Percentiles rank a stretch among this genome's conserved stretches.
Conservation (phyloP, 208 protist species). For the Porcisia hertigi region DNA sequence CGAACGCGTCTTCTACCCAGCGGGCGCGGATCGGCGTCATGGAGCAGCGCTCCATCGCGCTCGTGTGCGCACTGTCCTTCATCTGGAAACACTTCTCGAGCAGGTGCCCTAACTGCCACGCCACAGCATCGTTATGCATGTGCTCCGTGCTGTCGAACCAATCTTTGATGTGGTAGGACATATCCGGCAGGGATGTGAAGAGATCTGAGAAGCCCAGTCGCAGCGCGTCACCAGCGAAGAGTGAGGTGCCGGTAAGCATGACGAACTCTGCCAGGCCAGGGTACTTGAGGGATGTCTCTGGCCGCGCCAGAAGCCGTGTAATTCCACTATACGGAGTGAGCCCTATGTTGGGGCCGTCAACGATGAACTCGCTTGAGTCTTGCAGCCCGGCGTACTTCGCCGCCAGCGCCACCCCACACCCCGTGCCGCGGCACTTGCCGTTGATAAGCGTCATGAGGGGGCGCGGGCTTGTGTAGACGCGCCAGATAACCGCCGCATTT, state of each 20-base stretch:
- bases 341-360: slow-evolving; percentile 81
- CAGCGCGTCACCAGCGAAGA: slow-evolving; percentile 89
- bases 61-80: slow-evolving; percentile 64
- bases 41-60: slow-evolving; percentile 85
- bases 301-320: slow-evolving; percentile 76
- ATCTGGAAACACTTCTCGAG: slow-evolving; percentile 89
- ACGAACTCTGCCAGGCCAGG: slow-evolving; percentile 91
- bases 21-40: slow-evolving; percentile 78
- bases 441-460: slow-evolving; percentile 90
- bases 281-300: slow-evolving; percentile 89
- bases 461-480: slow-evolving; percentile 71
- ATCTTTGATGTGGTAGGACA: slow-evolving; percentile 91
- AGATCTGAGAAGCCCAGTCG: slow-evolving; percentile 90
- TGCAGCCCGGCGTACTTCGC: slow-evolving; percentile 87
- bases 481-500: slow-evolving; percentile 81
- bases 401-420: slow-evolving; percentile 80
- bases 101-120: slow-evolving; percentile 90
- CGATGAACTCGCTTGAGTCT: slow-evolving; percentile 85
- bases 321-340: slow-evolving; percentile 86
- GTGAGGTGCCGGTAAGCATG: slow-evolving; percentile 85
- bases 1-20: slow-evolving; percentile 92
- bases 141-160: slow-evolving; percentile 91
- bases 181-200: slow-evolving; percentile 84
- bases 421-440: slow-evolving; percentile 87
- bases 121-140: slow-evolving; percentile 93